Evolutionary conservation across 2,329 filamentous ascomycete species (phyloP).

Genomic region (Elsinoe batatas): DNA sequence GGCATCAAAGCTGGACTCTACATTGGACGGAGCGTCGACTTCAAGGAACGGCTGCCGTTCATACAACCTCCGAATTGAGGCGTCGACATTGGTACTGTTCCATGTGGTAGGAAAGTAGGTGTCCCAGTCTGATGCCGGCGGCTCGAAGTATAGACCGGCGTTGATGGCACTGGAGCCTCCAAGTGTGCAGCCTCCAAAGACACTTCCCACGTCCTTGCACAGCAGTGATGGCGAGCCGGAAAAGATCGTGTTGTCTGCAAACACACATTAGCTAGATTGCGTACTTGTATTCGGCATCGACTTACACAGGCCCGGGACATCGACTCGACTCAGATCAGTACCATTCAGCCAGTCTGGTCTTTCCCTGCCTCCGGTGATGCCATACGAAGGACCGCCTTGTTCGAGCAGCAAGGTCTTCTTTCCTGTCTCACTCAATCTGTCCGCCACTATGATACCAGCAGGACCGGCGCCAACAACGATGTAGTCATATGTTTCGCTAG

Average conservation of each 20-base stretch:
- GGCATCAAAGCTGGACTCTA: conserved; percentile 38
- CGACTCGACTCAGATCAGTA: conserved; percentile 41
- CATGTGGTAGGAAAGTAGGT: conserved; percentile 41
- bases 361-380: conserved; percentile 30
- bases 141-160: conserved; percentile 45
- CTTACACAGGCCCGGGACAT: conserved; percentile 45
- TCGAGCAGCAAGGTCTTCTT: conserved; percentile 45
- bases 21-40: conserved; percentile 33
- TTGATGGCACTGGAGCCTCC: conserved; percentile 47
- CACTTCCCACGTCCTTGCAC: conserved; percentile 25
- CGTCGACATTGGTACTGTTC: conserved; percentile 41
- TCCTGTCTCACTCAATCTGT: conserved; percentile 42
- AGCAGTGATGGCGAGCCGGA: conserved; percentile 35
- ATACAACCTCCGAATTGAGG: conserved; percentile 38
- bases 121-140: conserved; percentile 45
- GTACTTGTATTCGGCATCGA: conserved; percentile 23
- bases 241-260: conserved; percentile 26
- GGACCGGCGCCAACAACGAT: conserved; percentile 44
- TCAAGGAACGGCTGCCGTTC: conserved; percentile 35
- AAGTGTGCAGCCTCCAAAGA: conserved; percentile 36
- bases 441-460: conserved; percentile 44
- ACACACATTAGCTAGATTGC: neutral
- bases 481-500: conserved; percentile 13
- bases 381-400: conserved; percentile 37
- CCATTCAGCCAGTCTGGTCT: conserved; percentile 40